Evolutionary conservation across 2,329 filamentous ascomycete species (phyloP).

Genomic region (Cryoendolithus antarcticus): DNA sequence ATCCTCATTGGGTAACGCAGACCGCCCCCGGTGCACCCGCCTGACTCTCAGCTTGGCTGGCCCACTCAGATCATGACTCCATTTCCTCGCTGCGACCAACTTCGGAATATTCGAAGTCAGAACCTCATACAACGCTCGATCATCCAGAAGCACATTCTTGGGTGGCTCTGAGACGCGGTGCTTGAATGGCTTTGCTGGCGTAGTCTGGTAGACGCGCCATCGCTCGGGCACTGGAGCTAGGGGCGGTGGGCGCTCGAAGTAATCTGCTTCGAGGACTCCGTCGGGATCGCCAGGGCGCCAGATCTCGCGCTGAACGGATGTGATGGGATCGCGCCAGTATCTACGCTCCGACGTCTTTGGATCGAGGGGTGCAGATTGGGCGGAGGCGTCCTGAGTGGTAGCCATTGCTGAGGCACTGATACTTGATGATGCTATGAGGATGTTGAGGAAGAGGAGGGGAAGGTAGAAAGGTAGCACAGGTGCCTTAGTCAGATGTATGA

Average conservation of each 20-base stretch:
- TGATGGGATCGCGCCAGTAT: slow-evolving; percentile 14
- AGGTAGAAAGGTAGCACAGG: no score
- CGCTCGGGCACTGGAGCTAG: slow-evolving; percentile 15
- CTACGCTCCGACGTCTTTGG: slow-evolving; percentile 10
- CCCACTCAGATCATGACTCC: slow-evolving; percentile 28
- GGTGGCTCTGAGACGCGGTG: slow-evolving; percentile 17
- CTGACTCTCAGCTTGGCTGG: slow-evolving; percentile 19
- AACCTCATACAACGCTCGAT: slow-evolving; percentile 25
- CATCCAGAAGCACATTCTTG: slow-evolving; percentile 29
- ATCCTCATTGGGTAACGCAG: slow-evolving; percentile 16
- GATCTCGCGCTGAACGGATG: slow-evolving; percentile 19
- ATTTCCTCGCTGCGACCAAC: slow-evolving; percentile 18
- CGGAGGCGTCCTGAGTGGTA: no score
- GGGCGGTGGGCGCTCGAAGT: slow-evolving; percentile 15
- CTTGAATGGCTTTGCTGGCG: slow-evolving; percentile 1
- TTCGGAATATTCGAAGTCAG: slow-evolving; percentile 17
- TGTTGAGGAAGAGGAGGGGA: no score
- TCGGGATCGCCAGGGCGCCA: slow-evolving; percentile 29
- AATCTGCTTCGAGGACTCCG: slow-evolving; percentile 19
- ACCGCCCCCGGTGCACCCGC: slow-evolving; percentile 27
- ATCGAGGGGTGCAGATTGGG: slow-evolving; percentile 6
- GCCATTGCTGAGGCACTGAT: no score
- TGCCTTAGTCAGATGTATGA: no score
- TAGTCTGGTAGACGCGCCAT: slow-evolving; percentile 27
- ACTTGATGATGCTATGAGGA: no score